Percentiles rank a stretch among this genome's conserved stretches.
Conservation (phyloP, 208 protist genomes). For the Angomonas deanei region DNA sequence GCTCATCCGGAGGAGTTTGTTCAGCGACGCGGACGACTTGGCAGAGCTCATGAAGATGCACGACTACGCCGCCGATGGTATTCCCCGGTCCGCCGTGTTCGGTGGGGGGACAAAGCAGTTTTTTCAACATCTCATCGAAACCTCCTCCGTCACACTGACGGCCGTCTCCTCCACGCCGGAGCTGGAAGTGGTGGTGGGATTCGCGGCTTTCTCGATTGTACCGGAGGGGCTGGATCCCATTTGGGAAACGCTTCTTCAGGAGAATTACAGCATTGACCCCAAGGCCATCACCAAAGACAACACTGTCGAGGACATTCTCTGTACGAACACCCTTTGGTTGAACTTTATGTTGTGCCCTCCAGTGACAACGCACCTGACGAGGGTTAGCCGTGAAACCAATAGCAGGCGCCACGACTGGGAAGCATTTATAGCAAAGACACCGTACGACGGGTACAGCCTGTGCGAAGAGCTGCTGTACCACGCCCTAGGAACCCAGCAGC, state of each 20-base stretch:
- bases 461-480: conserved; percentile 31
- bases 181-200: conserved; percentile 34
- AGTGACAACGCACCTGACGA: conserved; percentile 15
- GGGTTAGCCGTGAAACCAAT: not conserved
- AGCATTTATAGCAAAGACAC: not conserved
- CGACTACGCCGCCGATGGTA: conserved; percentile 25
- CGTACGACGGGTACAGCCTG: conserved; percentile 25
- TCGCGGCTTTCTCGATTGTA: conserved; percentile 40
- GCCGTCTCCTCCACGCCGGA: conserved; percentile 24
- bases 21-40: conserved; percentile 32
- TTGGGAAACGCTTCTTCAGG: conserved; percentile 6
- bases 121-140: conserved; percentile 59
- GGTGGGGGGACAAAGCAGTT: conserved; percentile 32
- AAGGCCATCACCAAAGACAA: conserved; percentile 7
- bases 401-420: not conserved
- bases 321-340: conserved; percentile 70
- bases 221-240: not conserved
- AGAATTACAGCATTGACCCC: not conserved
- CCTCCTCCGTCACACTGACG: conserved; percentile 52
- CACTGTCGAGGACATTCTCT: conserved; percentile 9
- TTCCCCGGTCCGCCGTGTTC: conserved; percentile 25
- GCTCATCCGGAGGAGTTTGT: conserved; percentile 38
- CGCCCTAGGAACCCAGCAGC: conserved; percentile 34
- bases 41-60: conserved; percentile 28
- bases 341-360: conserved; percentile 47